Evolutionary conservation across 106 monocot genomes (phyloP).

Genomic region (Hemerocallis citrina): DNA sequence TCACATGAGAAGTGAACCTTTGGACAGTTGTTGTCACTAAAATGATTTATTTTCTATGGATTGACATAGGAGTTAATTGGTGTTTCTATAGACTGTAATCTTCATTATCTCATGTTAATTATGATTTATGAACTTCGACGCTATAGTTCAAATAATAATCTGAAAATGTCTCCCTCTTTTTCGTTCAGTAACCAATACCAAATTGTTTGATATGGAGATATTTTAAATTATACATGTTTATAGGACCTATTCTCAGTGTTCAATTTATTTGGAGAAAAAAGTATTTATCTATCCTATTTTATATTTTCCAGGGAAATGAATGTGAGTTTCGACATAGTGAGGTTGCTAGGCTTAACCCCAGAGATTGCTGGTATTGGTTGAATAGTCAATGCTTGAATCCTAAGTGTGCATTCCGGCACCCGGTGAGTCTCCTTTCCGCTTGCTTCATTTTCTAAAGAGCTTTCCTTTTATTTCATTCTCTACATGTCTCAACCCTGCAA

Average conservation of each 20-base stretch:
- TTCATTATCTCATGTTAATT: neutral
- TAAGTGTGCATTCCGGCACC: slow-evolving; percentile 53
- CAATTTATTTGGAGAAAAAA: neutral
- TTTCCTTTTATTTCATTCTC: too few relatives aligned
- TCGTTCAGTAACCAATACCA: neutral
- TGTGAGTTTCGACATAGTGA: slow-evolving; percentile 64
- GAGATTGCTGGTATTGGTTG: slow-evolving; percentile 56
- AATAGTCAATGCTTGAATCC: slow-evolving; percentile 51
- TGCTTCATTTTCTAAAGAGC: neutral
- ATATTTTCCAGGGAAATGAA: slow-evolving; percentile 41
- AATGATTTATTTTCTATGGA: neutral
- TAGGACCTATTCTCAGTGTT: neutral
- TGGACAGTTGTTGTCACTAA: neutral
- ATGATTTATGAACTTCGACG: neutral
- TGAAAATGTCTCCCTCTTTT: neutral
- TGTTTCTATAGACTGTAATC: neutral
- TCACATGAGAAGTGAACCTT: neutral
- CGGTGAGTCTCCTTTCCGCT: slow-evolving; percentile 27
- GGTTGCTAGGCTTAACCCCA: slow-evolving; percentile 47
- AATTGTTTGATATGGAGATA: neutral
- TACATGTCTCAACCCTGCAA: too few relatives aligned
- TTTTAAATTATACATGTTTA: neutral
- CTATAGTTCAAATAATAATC: neutral
- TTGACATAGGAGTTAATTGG: neutral
- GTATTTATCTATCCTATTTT: neutral